Conservation (phyloP, 148 eudicot genomes). For the Camellia granthamiana region DNA sequence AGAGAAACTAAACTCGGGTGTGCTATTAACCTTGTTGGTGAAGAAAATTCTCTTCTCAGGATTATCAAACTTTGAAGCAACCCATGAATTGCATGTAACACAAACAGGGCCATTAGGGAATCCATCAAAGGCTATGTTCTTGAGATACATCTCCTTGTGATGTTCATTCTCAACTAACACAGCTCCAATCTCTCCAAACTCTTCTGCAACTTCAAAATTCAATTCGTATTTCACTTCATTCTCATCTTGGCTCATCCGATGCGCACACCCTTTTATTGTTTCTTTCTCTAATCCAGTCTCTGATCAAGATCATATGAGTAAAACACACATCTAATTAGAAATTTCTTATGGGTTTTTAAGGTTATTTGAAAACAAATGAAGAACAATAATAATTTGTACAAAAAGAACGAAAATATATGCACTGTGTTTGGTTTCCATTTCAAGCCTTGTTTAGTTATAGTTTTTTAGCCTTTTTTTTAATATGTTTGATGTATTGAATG, state of each 20-base stretch:
- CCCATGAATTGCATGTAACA: constrained; percentile 59
- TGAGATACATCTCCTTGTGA: constrained; percentile 50
- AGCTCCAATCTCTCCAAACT: constrained; percentile 58
- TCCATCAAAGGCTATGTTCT: constrained; percentile 39
- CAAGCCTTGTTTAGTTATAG: no score
- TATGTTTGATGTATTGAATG: no score
- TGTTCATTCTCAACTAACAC: constrained; percentile 57
- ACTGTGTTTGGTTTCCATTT: no score
- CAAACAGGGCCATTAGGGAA: constrained; percentile 34
- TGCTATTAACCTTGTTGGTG: constrained; percentile 38
- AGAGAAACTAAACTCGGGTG: no score
- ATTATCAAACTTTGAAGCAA: constrained; percentile 44
- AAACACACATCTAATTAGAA: neutral
- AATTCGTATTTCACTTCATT: constrained; percentile 38
- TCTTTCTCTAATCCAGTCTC: constrained; percentile 35
- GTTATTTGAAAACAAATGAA: neutral
- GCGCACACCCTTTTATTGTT: constrained; percentile 33
- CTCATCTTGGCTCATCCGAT: neutral
- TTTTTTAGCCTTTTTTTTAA: no score
- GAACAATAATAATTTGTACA: neutral
- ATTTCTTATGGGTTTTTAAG: neutral
- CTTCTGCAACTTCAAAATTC: constrained; percentile 28
- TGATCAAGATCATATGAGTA: neutral
- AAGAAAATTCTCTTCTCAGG: constrained; percentile 50
- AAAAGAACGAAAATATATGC: neutral